A percentile compares a stretch with the other conserved stretches of the same genome.
Evolutionary conservation across 352 stramenopile genomes (phyloP).

Genomic region (Pythium oligandrum): DNA sequence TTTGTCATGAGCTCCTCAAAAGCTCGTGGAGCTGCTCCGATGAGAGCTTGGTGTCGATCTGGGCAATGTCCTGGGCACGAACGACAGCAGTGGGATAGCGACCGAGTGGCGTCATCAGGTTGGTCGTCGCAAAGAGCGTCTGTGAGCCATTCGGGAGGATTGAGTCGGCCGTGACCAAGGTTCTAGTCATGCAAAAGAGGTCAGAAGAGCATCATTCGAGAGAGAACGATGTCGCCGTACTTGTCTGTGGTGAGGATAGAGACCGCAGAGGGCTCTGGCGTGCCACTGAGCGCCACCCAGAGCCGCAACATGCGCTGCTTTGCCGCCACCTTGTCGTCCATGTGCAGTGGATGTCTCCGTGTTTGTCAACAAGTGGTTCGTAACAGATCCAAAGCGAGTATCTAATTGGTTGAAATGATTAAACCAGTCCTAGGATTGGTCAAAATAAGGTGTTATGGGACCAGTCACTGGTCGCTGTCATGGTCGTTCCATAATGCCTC

Average conservation of each 20-base stretch:
- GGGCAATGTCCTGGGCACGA: slow-evolving; percentile 42
- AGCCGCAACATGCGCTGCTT: slow-evolving; percentile 57
- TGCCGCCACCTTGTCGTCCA: slow-evolving; percentile 19
- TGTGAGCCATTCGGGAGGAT: slow-evolving; percentile 55
- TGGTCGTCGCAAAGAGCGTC: slow-evolving; percentile 50
- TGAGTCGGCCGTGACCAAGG: slow-evolving; percentile 31
- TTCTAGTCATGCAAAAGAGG: slow-evolving; percentile 24
- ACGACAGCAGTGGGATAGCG: slow-evolving; percentile 59
- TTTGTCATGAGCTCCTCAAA: background rate
- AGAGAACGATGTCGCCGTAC: slow-evolving; percentile 14
- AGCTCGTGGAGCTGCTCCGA: slow-evolving; percentile 20
- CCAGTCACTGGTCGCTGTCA: no score
- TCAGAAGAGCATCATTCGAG: background rate
- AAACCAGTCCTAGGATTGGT: no score
- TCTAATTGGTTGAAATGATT: no score
- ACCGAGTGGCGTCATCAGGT: slow-evolving; percentile 60
- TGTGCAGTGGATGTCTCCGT: background rate
- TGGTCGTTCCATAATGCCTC: no score
- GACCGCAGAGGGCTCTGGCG: slow-evolving; percentile 4
- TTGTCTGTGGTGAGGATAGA: slow-evolving; percentile 51
- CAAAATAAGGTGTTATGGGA: no score
- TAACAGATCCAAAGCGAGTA: no score
- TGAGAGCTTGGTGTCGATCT: slow-evolving; percentile 36
- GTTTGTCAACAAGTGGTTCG: background rate
- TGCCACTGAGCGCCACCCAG: slow-evolving; percentile 30